Percentiles rank a stretch among this genome's conserved stretches.
Evolutionary conservation across 495 filamentous ascomycete species (phyloP).

Genomic region (Lasiosphaeris hirsuta): DNA sequence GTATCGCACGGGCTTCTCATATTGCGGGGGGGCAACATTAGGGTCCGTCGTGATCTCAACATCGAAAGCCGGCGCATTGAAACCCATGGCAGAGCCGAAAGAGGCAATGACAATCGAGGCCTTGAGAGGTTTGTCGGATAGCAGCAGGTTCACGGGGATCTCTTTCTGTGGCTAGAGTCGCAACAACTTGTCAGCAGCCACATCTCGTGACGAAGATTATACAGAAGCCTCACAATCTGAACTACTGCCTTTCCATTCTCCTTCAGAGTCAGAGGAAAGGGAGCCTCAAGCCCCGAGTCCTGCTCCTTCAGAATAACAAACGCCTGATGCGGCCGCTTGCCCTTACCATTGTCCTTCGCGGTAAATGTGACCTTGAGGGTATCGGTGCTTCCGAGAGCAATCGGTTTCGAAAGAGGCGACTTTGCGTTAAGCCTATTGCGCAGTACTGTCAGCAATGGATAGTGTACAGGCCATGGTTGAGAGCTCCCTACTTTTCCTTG

Average conservation of each 20-base stretch:
- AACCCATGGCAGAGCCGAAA: constrained; percentile 70
- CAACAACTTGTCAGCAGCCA: constrained; percentile 7
- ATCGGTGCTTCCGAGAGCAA: constrained; percentile 65
- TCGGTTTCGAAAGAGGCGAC: constrained; percentile 58
- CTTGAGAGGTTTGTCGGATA: constrained; percentile 59
- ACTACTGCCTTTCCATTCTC: constrained; percentile 81
- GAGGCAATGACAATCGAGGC: constrained; percentile 81
- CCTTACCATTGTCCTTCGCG: constrained; percentile 69
- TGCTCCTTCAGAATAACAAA: constrained; percentile 80
- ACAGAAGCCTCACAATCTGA: constrained; percentile 62
- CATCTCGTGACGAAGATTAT: neutral
- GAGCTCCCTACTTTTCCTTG: constrained; percentile 68
- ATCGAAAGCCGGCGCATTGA: constrained; percentile 66
- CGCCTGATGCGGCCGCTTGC: constrained; percentile 86
- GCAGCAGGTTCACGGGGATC: constrained; percentile 78
- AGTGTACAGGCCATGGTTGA: neutral
- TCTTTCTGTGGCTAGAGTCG: constrained; percentile 77
- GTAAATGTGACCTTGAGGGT: constrained; percentile 80
- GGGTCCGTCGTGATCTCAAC: constrained; percentile 55
- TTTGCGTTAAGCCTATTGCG: constrained; percentile 57
- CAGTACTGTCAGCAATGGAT: neutral
- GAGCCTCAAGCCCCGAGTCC: constrained; percentile 76
- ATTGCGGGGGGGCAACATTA: constrained; percentile 55
- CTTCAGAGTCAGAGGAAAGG: constrained; percentile 80
- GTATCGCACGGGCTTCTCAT: constrained; percentile 70